A percentile compares a stretch with the other conserved stretches of the same genome.
These are phyloP conservation scores for Russula ochroleuca DNA, from an alignment of 768 basidiomycete species.

Conservation along the genomic window DNA sequence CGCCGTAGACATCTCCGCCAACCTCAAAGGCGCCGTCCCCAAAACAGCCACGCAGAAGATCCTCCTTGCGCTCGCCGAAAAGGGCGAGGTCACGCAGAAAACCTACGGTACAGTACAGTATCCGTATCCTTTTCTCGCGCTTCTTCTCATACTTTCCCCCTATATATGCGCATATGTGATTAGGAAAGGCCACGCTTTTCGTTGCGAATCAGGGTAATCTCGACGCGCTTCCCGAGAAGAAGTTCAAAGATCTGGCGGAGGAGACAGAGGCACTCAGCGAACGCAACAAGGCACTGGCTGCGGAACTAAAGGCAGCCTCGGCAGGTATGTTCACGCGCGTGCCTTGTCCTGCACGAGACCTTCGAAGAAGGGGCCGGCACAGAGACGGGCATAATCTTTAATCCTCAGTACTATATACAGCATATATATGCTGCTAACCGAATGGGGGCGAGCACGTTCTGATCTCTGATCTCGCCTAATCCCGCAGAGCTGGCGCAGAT, in stretches of 20 bases:
- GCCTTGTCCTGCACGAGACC: not conserved
- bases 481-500: slow-evolving; percentile 58
- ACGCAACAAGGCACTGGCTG: slow-evolving; percentile 49
- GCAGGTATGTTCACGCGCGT: slow-evolving; percentile 38
- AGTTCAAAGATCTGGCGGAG: slow-evolving; percentile 54
- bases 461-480: not conserved
- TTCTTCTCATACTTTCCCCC: not conserved
- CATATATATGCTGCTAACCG: slow-evolving; percentile 17
- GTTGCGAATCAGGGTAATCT: slow-evolving; percentile 77
- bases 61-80: slow-evolving; percentile 75
- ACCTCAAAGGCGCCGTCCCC: slow-evolving; percentile 83
- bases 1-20: slow-evolving; percentile 86
- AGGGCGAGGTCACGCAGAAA: slow-evolving; percentile 77
- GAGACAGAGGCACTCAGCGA: slow-evolving; percentile 58
- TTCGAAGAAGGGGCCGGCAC: not conserved
- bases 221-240: slow-evolving; percentile 57
- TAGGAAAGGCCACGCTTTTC: slow-evolving; percentile 84
- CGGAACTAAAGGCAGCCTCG: slow-evolving; percentile 48
- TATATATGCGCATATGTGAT: not conserved
- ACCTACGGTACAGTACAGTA: slow-evolving; percentile 55
- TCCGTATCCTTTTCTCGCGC: not conserved
- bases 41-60: slow-evolving; percentile 86
- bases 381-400: not conserved
- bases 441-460: not conserved
- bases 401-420: not conserved